These are phyloP conservation scores for Aspergillus sclerotiicarbonarius DNA, from an alignment of 495 filamentous ascomycete genomes.

Conservation along the genomic window DNA sequence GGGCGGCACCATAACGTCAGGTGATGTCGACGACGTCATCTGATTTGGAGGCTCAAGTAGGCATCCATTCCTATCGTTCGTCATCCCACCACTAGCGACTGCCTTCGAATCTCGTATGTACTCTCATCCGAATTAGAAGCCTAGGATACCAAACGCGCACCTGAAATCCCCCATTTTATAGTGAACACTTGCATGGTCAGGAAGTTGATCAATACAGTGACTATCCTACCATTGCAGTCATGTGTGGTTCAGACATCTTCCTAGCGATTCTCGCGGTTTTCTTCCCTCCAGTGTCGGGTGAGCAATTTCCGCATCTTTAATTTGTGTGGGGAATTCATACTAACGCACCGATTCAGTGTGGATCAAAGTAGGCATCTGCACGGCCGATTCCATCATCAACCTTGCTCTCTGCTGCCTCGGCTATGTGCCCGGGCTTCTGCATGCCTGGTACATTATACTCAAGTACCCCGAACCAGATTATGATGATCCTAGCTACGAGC, in stretches of 20 bases:
- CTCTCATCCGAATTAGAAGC: not conserved
- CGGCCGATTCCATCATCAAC: constrained; percentile 91
- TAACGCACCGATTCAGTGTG: constrained; percentile 62
- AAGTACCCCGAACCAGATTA: constrained; percentile 72
- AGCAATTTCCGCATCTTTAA: constrained; percentile 27
- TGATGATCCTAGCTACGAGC: constrained; percentile 60
- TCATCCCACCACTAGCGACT: not conserved
- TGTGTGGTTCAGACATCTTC: constrained; percentile 83
- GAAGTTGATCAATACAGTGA: not conserved
- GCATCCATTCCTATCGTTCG: constrained; percentile 6
- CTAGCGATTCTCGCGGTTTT: constrained; percentile 84
- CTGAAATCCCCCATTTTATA: not conserved
- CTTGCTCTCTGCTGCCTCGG: constrained; percentile 87
- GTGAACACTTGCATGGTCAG: constrained; percentile 1
- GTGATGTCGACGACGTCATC: constrained; percentile 13
- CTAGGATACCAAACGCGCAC: not conserved
- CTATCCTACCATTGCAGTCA: constrained; percentile 27
- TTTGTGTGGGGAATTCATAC: constrained; percentile 16
- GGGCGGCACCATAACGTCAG: not conserved
- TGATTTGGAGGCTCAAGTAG: constrained; percentile 6
- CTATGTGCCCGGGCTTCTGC: constrained; percentile 85
- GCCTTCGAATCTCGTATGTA: not conserved
- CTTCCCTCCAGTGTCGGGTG: constrained; percentile 92
- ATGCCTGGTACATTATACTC: constrained; percentile 98
- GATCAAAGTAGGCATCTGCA: constrained; percentile 94